A percentile compares a stretch with the other conserved stretches of the same genome.
phyloP scores from a whole-genome alignment of 2,329 filamentous ascomycete genomes.

The Cryphonectria radicalis region DNA sequence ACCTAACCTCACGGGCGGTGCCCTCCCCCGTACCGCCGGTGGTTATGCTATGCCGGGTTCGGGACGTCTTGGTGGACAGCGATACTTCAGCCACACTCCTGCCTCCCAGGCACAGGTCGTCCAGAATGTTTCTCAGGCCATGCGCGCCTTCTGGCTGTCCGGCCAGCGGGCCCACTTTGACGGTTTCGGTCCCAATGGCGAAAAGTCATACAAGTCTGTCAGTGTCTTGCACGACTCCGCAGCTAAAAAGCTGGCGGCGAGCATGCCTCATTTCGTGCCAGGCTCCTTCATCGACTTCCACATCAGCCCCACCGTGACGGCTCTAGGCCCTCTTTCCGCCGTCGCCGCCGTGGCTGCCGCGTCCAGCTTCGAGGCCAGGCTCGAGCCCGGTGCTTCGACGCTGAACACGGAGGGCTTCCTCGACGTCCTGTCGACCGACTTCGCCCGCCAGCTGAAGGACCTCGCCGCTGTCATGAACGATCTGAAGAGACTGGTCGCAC shows the following conservation, averaged over 20 bases:
- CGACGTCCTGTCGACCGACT: conserved; percentile 84
- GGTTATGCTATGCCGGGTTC: conserved; percentile 80
- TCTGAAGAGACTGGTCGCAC: conserved; percentile 71
- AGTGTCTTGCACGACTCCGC: conserved; percentile 75
- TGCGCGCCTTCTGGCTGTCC: conserved; percentile 90
- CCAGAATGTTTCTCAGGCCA: conserved; percentile 91
- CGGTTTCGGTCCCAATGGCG: conserved; percentile 72
- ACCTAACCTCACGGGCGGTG: conserved; percentile 88
- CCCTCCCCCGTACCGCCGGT: conserved; percentile 81
- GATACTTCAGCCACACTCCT: conserved; percentile 90
- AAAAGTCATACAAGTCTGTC: conserved; percentile 80
- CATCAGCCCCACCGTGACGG: conserved; percentile 86
- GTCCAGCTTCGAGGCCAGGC: conserved; percentile 46
- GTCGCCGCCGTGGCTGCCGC: conserved; percentile 57
- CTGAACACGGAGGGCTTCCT: conserved; percentile 84
- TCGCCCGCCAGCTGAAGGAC: conserved; percentile 84
- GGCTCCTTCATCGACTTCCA: conserved; percentile 90
- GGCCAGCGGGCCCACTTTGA: conserved; percentile 89
- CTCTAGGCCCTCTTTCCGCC: conserved; percentile 72
- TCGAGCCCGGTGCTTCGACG: conserved; percentile 55
- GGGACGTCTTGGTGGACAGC: conserved; percentile 69
- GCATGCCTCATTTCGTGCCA: conserved; percentile 58
- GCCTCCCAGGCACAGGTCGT: conserved; percentile 87
- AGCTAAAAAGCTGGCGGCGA: conserved; percentile 67
- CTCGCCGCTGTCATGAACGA: conserved; percentile 80